Evolutionary conservation across 2,329 filamentous ascomycete genomes (phyloP).

Genomic region (Lachnellula hyalina): DNA sequence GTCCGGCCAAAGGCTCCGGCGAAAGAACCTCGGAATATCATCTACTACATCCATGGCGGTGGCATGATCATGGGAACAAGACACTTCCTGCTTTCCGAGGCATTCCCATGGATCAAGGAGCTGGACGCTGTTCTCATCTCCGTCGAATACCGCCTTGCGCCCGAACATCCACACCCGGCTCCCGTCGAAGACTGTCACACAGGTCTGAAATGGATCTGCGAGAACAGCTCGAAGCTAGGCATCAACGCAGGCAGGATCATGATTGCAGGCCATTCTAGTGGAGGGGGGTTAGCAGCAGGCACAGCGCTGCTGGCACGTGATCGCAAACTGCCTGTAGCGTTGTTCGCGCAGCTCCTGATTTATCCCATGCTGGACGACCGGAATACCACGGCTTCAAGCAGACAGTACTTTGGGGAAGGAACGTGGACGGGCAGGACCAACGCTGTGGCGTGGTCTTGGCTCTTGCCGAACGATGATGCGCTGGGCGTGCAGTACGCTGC

Average conservation of each 20-base stretch:
- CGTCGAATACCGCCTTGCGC: conserved; percentile 14
- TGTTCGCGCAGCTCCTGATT: conserved; percentile 36
- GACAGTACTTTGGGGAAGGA: conserved; percentile 30
- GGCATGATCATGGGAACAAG: conserved; percentile 29
- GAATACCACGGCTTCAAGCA: conserved; percentile 24
- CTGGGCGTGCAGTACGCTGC: conserved; percentile 28
- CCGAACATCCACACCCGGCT: conserved; percentile 10
- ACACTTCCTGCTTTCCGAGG: conserved; percentile 26
- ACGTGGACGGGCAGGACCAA: conserved; percentile 31
- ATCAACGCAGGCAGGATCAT: conserved; percentile 45
- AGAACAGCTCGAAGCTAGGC: conserved; percentile 32
- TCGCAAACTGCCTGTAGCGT: conserved; percentile 27
- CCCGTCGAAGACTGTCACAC: conserved; percentile 38
- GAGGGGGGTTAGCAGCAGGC: conserved; percentile 51
- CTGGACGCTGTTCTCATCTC: conserved; percentile 43
- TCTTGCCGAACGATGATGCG: conserved; percentile 26
- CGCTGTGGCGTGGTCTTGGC: conserved; percentile 30
- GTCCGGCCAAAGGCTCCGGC: not conserved
- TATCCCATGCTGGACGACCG: conserved; percentile 41
- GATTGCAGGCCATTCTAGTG: conserved; percentile 50
- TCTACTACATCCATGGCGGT: conserved; percentile 47
- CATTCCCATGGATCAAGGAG: conserved; percentile 43
- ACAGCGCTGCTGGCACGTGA: conserved; percentile 45
- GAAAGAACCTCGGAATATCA: conserved; percentile 1
- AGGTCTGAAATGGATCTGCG: conserved; percentile 41